Base-by-base conservation (phyloP, 495 filamentous ascomycete genomes). In the Staphylotrichum tortipilum region DNA sequence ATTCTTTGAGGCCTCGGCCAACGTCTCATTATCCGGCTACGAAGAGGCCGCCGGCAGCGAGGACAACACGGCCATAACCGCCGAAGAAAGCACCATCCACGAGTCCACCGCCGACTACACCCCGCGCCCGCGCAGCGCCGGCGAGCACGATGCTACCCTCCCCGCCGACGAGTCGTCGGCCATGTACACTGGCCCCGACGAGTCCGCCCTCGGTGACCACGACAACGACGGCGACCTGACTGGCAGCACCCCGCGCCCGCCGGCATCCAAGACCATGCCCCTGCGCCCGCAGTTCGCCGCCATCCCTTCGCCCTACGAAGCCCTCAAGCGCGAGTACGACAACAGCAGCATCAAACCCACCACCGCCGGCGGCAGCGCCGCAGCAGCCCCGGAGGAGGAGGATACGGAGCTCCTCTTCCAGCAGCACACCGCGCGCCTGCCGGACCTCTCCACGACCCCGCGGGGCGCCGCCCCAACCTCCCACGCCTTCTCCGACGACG, bases 1-100 rank as follows among this genome's bases (percentile, higher is more conserved):
- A 73, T 97, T 98, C 78, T 98, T 98, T 70, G 92, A 98, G 70
- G 88, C 91, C 47, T 92, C 86, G 37, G 92, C 92, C 64, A 98
- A 98, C 58, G 91, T 97, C 21, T 92, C 89, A 3, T 79, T 98
- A n/a, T 94, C 89, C 10, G 89, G 89, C 42, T 95, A 97, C 65
- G 90, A 95, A 66, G 92, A 95, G 59, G 67, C 77, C 41, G 79
- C 79, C 18, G 69, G 68, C 26, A 79, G 78, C 23, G 63, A 67
- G 10, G 72, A 80, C 3, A 74, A 72, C 40, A 77, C 69, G 11
- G 69, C 68, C 37, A 70, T 53, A 41, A 68, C 62, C 12, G 50
- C 51, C 35, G 65, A 60, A 18, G 65, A 68, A 43, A 67, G 59
- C 0, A 61, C 65, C 3, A 53, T 61, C 12, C 53, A 54, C 31